A percentile compares a stretch with the other conserved stretches of the same genome.
Evolutionary conservation across 805 yeast genomes (phyloP).

Genomic region (Lipomyces sp.): DNA sequence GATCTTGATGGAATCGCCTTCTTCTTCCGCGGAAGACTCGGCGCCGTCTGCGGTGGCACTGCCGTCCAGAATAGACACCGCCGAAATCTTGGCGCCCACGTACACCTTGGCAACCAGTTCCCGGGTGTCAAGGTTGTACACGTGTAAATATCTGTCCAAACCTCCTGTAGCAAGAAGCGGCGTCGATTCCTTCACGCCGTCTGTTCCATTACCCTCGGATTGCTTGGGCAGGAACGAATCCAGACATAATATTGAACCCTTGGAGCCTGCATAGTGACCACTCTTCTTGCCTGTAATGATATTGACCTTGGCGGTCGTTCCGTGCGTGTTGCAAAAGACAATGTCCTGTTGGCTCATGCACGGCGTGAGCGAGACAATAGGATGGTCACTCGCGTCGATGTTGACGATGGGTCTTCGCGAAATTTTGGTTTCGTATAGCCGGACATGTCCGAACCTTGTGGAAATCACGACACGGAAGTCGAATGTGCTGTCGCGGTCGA

Average conservation of each 20-base stretch:
- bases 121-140: slow-evolving; percentile 61
- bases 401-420: slow-evolving; percentile 67
- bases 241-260: slow-evolving; percentile 49
- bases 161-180: slow-evolving; percentile 69
- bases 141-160: slow-evolving; percentile 79
- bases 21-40: slow-evolving; percentile 1
- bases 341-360: slow-evolving; percentile 44
- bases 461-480: slow-evolving; percentile 58
- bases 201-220: neutral
- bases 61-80: slow-evolving; percentile 50
- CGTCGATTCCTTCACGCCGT: neutral
- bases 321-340: slow-evolving; percentile 70
- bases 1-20: neutral
- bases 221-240: slow-evolving; percentile 7
- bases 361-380: slow-evolving; percentile 45
- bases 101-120: slow-evolving; percentile 67
- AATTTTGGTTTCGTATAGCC: slow-evolving; percentile 65
- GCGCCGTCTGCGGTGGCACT: neutral
- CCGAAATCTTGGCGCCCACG: slow-evolving; percentile 65
- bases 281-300: slow-evolving; percentile 50
- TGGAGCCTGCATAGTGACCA: slow-evolving; percentile 65
- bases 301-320: slow-evolving; percentile 57
- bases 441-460: slow-evolving; percentile 63
- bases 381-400: slow-evolving; percentile 53
- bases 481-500: slow-evolving; percentile 36